Percentiles rank a stretch among this genome's conserved stretches.
phyloP scores from a whole-genome alignment of 768 basidiomycete species.

The Amanita thiersii region DNA sequence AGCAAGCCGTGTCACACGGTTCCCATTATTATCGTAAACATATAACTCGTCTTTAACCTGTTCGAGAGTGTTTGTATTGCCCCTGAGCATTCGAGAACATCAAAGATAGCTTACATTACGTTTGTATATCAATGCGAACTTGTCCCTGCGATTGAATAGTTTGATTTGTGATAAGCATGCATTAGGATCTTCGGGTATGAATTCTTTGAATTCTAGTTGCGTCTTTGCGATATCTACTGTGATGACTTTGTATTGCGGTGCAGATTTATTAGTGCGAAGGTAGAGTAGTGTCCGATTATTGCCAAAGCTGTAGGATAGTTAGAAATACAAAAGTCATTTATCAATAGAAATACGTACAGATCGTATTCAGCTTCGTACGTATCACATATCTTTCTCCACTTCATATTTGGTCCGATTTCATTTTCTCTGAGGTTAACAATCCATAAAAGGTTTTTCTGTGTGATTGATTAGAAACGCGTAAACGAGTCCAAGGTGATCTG shows the following conservation, averaged over 20 bases:
- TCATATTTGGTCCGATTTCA: slow-evolving; percentile 53
- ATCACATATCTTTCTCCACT: slow-evolving; percentile 66
- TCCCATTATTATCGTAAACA: slow-evolving; percentile 51
- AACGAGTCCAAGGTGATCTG: slow-evolving; percentile 3
- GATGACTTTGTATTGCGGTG: slow-evolving; percentile 60
- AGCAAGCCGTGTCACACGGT: slow-evolving; percentile 46
- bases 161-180: slow-evolving; percentile 48
- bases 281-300: slow-evolving; percentile 59
- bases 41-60: slow-evolving; percentile 79
- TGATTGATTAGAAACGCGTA: background rate
- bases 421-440: slow-evolving; percentile 55
- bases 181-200: slow-evolving; percentile 62
- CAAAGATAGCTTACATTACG: slow-evolving; percentile 46
- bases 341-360: slow-evolving; percentile 35
- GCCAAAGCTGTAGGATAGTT: slow-evolving; percentile 37
- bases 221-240: slow-evolving; percentile 51
- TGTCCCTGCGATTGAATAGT: slow-evolving; percentile 38
- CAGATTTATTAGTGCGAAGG: slow-evolving; percentile 56
- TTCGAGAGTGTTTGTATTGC: slow-evolving; percentile 6
- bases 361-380: slow-evolving; percentile 62
- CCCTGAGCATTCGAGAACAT: background rate
- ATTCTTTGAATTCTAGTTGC: slow-evolving; percentile 38
- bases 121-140: slow-evolving; percentile 58
- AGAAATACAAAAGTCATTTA: slow-evolving; percentile 2
- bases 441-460: slow-evolving; percentile 74